phyloP scores from a whole-genome alignment of 257 asterid genomes.

The Fraxinus pennsylvanica region DNA sequence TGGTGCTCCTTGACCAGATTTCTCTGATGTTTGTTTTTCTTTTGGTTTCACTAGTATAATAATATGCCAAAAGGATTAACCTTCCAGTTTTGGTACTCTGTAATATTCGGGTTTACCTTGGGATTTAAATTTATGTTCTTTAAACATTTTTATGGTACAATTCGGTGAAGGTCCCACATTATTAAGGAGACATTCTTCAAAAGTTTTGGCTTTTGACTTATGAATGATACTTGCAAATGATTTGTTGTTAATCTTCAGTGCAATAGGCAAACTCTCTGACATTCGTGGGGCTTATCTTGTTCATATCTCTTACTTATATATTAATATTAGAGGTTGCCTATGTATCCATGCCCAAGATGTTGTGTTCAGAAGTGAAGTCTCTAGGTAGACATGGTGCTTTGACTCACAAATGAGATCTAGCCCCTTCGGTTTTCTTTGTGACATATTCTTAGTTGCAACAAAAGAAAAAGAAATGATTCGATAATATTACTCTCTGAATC shows the following conservation, averaged over 20 bases:
- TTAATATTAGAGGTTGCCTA: background rate
- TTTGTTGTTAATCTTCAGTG: background rate
- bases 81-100: background rate
- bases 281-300: background rate
- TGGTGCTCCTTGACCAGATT: background rate
- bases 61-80: background rate
- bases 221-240: background rate
- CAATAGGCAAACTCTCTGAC: background rate
- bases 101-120: background rate
- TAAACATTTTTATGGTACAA: background rate
- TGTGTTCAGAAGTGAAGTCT: background rate
- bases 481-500: background rate
- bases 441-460: background rate
- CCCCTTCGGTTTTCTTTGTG: background rate
- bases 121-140: background rate
- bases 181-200: background rate
- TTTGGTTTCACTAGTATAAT: background rate
- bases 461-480: no score
- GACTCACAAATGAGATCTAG: no score
- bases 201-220: background rate
- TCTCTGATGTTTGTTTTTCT: background rate
- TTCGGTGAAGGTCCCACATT: background rate
- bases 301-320: background rate
- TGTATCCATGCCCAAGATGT: background rate
- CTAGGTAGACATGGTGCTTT: background rate